Percentiles rank a stretch among this genome's conserved stretches.
Evolutionary conservation across 106 monocot genomes (phyloP).

Genomic region (Triglochin maritima): DNA sequence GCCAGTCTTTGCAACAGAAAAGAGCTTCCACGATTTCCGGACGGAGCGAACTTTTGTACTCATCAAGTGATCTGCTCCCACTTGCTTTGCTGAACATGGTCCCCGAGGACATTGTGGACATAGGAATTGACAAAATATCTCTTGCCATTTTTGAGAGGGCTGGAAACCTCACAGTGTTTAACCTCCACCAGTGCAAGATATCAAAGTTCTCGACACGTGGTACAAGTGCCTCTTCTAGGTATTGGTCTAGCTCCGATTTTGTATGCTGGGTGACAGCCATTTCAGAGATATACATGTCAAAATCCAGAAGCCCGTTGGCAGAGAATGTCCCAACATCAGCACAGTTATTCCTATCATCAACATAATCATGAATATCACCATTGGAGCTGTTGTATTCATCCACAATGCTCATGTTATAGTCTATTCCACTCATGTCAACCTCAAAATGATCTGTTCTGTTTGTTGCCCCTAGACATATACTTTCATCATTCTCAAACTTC

Average conservation of each 20-base stretch:
- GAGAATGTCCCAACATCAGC: conserved; percentile 2
- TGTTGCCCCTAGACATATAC: not conserved
- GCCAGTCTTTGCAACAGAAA: conserved; percentile 83
- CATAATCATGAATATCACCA: not conserved
- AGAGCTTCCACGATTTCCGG: conserved; percentile 80
- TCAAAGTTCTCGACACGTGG: conserved; percentile 74
- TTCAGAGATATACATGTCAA: conserved; percentile 77
- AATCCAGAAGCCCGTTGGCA: conserved; percentile 54
- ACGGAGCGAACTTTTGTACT: conserved; percentile 64
- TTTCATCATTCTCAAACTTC: conserved; percentile 27
- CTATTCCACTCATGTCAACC: not conserved
- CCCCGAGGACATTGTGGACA: conserved; percentile 45
- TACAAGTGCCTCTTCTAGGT: conserved; percentile 70
- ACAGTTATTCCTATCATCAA: conserved; percentile 10
- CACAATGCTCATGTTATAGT: conserved; percentile 6
- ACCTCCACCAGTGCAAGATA: conserved; percentile 87
- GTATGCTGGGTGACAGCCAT: conserved; percentile 36
- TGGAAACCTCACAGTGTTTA: conserved; percentile 73
- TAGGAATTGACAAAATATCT: conserved; percentile 73
- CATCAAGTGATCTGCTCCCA: conserved; percentile 61
- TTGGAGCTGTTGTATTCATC: not conserved
- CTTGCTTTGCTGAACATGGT: conserved; percentile 52
- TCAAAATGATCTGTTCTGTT: not conserved
- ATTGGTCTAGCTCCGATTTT: conserved; percentile 84
- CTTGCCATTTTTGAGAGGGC: conserved; percentile 80